phyloP scores from a whole-genome alignment of 257 asterid genomes.

The Datura wrightii region DNA sequence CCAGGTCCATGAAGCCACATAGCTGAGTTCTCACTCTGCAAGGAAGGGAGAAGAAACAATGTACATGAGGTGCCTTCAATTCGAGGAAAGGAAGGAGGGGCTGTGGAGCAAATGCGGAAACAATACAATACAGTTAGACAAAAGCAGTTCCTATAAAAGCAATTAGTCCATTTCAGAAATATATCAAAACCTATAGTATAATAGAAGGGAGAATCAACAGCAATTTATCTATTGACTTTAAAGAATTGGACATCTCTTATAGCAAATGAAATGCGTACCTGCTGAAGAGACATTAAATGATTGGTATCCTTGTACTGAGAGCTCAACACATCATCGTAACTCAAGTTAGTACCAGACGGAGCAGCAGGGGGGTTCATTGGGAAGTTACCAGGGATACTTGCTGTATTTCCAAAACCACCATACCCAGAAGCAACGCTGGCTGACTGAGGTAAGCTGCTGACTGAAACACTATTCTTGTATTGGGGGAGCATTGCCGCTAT shows the following conservation, averaged over 20 bases:
- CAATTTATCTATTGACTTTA: conserved; percentile 5
- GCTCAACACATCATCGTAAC: conserved; percentile 69
- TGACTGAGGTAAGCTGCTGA: conserved; percentile 75
- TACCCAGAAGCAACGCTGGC: conserved; percentile 78
- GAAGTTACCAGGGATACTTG: conserved; percentile 69
- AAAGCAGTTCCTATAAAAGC: not conserved
- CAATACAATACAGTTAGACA: not conserved
- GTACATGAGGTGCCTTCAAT: not conserved
- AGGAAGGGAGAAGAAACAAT: conserved; percentile 9
- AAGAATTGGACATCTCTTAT: not conserved
- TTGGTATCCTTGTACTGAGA: conserved; percentile 78
- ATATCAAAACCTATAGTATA: not conserved
- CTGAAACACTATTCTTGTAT: conserved; percentile 65
- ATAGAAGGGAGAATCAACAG: not conserved
- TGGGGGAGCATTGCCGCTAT: conserved; percentile 71
- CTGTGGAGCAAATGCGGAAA: not conserved
- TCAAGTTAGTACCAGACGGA: conserved; percentile 58
- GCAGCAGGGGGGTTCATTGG: conserved; percentile 66
- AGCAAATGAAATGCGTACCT: conserved; percentile 48
- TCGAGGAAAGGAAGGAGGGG: not conserved
- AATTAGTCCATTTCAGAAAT: not conserved
- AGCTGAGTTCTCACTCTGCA: conserved; percentile 72
- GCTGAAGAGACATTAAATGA: conserved; percentile 75
- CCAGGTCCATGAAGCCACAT: conserved; percentile 82
- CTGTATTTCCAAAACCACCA: conserved; percentile 56